phyloP scores from a whole-genome alignment of 176 grass and related monocot species.

The sorghum (Sorghum bicolor) region DNA sequence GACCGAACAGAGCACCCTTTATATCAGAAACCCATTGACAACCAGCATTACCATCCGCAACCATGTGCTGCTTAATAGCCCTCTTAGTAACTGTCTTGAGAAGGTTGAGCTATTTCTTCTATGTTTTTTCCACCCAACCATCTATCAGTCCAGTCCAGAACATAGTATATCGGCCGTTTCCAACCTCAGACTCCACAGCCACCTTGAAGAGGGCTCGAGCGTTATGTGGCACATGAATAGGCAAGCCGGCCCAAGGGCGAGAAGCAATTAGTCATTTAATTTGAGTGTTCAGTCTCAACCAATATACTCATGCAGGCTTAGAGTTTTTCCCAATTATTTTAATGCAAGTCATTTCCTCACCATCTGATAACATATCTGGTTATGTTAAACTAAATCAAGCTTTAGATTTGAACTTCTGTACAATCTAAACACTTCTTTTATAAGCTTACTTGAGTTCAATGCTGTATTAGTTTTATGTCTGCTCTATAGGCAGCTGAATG shows the following conservation, averaged over 20 bases:
- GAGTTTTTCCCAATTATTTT: conserved; percentile 3
- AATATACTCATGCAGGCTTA: not conserved
- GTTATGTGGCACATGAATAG: not conserved
- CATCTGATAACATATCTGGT: not conserved
- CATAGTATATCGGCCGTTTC: not conserved
- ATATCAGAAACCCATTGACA: not conserved
- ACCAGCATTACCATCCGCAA: not conserved
- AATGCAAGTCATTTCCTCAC: not conserved
- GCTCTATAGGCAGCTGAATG: not conserved
- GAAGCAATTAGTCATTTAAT: not conserved
- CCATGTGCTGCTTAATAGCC: not conserved
- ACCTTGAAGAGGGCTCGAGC: not conserved
- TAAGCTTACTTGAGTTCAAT: not conserved
- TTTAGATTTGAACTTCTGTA: conserved; percentile 10
- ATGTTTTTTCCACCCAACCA: not conserved
- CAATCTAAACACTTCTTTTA: not conserved
- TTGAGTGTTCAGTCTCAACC: not conserved
- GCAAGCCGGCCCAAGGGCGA: not conserved
- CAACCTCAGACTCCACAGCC: not conserved
- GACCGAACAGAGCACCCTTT: not conserved
- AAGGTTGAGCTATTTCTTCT: not conserved
- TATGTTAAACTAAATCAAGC: not conserved
- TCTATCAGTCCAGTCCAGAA: not conserved
- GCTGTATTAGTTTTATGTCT: not conserved
- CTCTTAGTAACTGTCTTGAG: not conserved